A percentile compares a stretch with the other conserved stretches of the same genome.
Evolutionary conservation across 371 early-diverging fungal genomes (phyloP).

Genomic region (Haplosporangium sp.): DNA sequence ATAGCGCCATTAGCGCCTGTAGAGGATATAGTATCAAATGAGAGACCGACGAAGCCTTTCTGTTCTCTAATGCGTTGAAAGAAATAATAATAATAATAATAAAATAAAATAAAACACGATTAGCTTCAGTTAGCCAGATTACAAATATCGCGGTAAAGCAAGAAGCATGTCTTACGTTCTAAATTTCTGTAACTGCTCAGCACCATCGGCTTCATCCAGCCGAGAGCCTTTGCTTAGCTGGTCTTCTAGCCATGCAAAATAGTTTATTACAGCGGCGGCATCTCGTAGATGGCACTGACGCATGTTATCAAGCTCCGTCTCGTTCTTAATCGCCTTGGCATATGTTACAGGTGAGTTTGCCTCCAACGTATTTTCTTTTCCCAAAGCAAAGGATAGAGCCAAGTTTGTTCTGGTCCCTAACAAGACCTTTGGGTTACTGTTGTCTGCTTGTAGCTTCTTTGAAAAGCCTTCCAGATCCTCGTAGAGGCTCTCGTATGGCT

Average conservation of each 20-base stretch:
- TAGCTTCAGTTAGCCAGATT: too few species aligned
- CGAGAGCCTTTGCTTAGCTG: conserved; percentile 69
- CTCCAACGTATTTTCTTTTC: conserved; percentile 61
- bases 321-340: conserved; percentile 95
- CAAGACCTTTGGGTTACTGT: conserved; percentile 59
- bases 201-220: conserved; percentile 84
- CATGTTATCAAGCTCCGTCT: conserved; percentile 93
- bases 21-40: conserved; percentile 98
- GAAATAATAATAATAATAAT: neutral
- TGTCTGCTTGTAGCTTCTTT: conserved; percentile 14
- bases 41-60: conserved; percentile 84
- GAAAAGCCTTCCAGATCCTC: conserved; percentile 68
- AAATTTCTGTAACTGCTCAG: conserved; percentile 58
- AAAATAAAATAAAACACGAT: neutral
- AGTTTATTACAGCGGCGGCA: conserved; percentile 90
- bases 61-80: conserved; percentile 60
- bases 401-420: conserved; percentile 70
- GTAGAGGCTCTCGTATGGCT: conserved; percentile 83
- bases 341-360: conserved; percentile 76
- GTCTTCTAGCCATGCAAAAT: conserved; percentile 96
- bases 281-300: conserved; percentile 94
- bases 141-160: too few species aligned
- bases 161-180: conserved; percentile 21
- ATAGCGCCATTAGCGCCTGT: conserved; percentile 98
- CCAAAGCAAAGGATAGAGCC: conserved; percentile 65